Conservation (phyloP, 2,329 filamentous ascomycete genomes). For the Dryadomyces quercivorus region DNA sequence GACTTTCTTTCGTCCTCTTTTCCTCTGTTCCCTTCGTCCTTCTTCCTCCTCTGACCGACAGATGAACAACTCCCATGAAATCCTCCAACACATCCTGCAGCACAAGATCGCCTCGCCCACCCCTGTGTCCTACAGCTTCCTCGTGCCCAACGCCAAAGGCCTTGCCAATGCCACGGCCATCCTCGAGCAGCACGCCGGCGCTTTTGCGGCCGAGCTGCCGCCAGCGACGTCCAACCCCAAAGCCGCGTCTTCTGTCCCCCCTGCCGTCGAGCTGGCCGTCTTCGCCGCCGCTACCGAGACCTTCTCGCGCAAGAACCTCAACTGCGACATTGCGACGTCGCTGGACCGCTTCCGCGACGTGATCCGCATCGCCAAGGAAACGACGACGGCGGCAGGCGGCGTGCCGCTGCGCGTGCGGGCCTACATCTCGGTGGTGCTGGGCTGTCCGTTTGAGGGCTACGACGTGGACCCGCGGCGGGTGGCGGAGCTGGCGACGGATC, state of each 20-base stretch:
- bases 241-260: conserved; percentile 21
- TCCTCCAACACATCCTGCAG: conserved; percentile 56
- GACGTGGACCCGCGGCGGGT: conserved; percentile 52
- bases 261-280: conserved; percentile 20
- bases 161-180: conserved; percentile 48
- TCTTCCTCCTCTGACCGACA: conserved; percentile 25
- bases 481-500: conserved; percentile 51
- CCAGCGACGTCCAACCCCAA: conserved; percentile 10
- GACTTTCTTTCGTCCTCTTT: neutral
- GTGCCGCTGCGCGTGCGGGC: conserved; percentile 56
- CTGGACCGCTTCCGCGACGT: conserved; percentile 59
- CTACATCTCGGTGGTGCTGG: conserved; percentile 70
- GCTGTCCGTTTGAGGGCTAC: conserved; percentile 63
- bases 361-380: conserved; percentile 54
- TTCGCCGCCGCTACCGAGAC: conserved; percentile 74
- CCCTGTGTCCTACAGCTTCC: conserved; percentile 64
- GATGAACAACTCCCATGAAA: conserved; percentile 70
- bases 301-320: conserved; percentile 72
- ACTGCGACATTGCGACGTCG: conserved; percentile 65
- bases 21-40: too few species aligned
- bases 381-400: conserved; percentile 19
- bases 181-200: conserved; percentile 36
- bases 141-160: conserved; percentile 66
- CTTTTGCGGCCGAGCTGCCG: conserved; percentile 39
- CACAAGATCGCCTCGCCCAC: conserved; percentile 38